Conservation (phyloP, 306 rosid genomes). For the Spatholobus suberectus region DNA sequence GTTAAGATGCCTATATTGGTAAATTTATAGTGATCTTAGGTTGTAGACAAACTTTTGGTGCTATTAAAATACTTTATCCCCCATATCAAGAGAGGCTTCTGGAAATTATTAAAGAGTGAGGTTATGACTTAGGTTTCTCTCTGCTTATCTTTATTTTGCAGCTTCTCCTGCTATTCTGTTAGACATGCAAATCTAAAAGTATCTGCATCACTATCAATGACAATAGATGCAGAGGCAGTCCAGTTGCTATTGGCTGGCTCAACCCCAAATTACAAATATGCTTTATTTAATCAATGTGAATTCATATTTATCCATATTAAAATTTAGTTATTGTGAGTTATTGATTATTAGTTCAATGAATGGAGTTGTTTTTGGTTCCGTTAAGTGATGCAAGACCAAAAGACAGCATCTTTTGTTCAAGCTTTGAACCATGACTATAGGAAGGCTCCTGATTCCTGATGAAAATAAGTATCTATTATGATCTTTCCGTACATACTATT, state of each 20-base stretch:
- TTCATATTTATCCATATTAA: constrained; percentile 3
- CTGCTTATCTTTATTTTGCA: constrained; percentile 42
- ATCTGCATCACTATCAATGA: constrained; percentile 56
- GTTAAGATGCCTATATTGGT: constrained; percentile 93
- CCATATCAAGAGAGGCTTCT: not conserved
- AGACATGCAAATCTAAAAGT: constrained; percentile 72
- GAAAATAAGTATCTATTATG: constrained; percentile 55
- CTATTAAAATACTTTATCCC: not conserved
- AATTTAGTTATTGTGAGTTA: constrained; percentile 18
- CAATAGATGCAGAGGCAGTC: constrained; percentile 89
- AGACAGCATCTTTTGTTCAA: constrained; percentile 58
- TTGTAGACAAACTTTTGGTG: not conserved
- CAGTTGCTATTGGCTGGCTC: constrained; percentile 78
- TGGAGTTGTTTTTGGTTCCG: constrained; percentile 34
- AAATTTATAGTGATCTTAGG: constrained; percentile 16
- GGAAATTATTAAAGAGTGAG: not conserved
- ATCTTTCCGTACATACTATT: constrained; percentile 9
- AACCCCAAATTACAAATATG: constrained; percentile 61
- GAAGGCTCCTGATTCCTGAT: constrained; percentile 51
- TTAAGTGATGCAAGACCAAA: constrained; percentile 70
- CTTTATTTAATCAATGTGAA: constrained; percentile 69
- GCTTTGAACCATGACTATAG: constrained; percentile 64
- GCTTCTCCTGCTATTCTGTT: constrained; percentile 83
- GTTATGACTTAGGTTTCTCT: constrained; percentile 29
- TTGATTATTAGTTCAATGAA: not conserved